Percentiles rank a stretch among this genome's conserved stretches.
phyloP scores from a whole-genome alignment of 495 filamentous ascomycete species.

The Diplogelasinospora grovesii region DNA sequence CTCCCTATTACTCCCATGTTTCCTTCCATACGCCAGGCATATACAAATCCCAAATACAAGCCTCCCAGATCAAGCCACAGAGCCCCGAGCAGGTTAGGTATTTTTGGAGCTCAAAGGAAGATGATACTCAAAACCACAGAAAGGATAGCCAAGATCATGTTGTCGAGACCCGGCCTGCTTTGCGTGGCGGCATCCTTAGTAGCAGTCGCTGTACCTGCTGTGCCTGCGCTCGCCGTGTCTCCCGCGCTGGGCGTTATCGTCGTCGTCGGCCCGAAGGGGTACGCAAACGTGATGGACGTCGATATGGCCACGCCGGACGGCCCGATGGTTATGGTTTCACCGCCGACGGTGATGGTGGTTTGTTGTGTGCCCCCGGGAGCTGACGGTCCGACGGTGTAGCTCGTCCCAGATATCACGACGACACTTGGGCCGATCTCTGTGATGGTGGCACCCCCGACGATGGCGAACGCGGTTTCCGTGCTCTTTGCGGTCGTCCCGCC shows the following conservation, averaged over 20 bases:
- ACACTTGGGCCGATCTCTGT: slow-evolving; percentile 42
- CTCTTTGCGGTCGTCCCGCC: slow-evolving; percentile 29
- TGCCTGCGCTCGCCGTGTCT: slow-evolving; percentile 14
- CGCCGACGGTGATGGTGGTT: slow-evolving; percentile 35
- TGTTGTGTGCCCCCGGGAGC: slow-evolving; percentile 19
- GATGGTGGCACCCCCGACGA: slow-evolving; percentile 43
- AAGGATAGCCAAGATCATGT: too few relatives aligned
- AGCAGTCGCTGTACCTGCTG: too few relatives aligned
- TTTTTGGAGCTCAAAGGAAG: too few relatives aligned
- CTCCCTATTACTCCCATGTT: too few relatives aligned
- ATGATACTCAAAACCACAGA: too few relatives aligned
- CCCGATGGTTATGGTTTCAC: slow-evolving; percentile 40
- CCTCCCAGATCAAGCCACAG: too few relatives aligned
- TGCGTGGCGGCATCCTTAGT: too few relatives aligned
- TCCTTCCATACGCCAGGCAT: too few relatives aligned
- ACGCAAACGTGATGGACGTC: slow-evolving; percentile 34
- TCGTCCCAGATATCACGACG: slow-evolving; percentile 41
- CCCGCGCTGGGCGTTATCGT: slow-evolving; percentile 26
- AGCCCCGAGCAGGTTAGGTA: too few relatives aligned
- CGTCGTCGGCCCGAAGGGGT: slow-evolving; percentile 37
- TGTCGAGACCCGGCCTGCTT: too few relatives aligned
- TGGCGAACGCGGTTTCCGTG: slow-evolving; percentile 30
- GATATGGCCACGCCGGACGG: slow-evolving; percentile 38
- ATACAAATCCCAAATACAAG: too few relatives aligned
- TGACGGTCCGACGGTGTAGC: slow-evolving; percentile 39